Evolutionary conservation across 2,329 filamentous ascomycete genomes (phyloP), one percentile per base, ranked within the genome.

Genomic region (Fusarium illudens): DNA sequence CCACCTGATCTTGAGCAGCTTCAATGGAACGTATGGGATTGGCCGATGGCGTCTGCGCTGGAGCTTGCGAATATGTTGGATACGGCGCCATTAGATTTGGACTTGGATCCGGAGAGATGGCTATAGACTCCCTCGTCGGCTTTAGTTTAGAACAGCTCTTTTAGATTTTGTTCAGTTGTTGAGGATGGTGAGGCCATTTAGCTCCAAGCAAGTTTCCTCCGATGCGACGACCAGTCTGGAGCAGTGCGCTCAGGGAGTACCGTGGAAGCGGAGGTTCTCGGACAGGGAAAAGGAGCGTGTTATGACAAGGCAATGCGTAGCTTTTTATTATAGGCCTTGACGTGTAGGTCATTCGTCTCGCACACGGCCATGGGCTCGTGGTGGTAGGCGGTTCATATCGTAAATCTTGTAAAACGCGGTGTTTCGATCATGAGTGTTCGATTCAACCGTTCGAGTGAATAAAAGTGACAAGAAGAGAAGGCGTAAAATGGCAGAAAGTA

Each of bases 21-120:
- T 12, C 72, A 73, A 11, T 74, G 67, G 68, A 74, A 74, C 19
- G 60, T 73, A 13, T 74, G 70, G 73, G 68, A 75, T 9, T 75
- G 71, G 72, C 73, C 73, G 1, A 71, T 75, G 61, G 73, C 60
- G 17, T 75, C 72, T 6, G 71, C 67, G 1, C 27, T 74, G 34
- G 71, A 75, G 32, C 67, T 75, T 9, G 60, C 67, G 13, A 73
- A 75, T 27, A 71, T 66, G 4, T 46, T 73, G 32, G 64, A 75
- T 48, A 55, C 63, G 11, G 60, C 65, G n/a, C 68, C 72, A 13
- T 39, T 73, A n/a, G 70, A 74, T 25, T 33, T 73, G 15, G 46
- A 62, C 15, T 30, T 56, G 15, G 19, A 49, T 22, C 44, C 39
- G 12, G 39, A 62, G 15, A 30, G 36, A 17, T 62, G 29, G 58